Evolutionary conservation across 345 rosid species (phyloP).

Genomic region (Hirschfeldia incana): DNA sequence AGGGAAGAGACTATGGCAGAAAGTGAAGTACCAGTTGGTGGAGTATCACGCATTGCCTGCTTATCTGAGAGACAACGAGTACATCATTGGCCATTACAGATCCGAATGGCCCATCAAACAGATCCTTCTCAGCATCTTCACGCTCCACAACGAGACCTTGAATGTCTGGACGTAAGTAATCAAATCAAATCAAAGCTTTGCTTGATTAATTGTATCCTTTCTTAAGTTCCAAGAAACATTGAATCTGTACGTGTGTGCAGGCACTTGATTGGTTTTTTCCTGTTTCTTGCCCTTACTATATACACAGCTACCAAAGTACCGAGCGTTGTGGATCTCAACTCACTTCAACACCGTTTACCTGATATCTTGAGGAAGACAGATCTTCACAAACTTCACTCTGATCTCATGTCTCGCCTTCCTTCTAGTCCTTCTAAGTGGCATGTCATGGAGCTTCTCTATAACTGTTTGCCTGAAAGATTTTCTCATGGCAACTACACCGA

Average conservation of each 20-base stretch:
- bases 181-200: background rate
- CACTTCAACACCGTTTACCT: constrained; percentile 65
- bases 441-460: constrained; percentile 72
- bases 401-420: constrained; percentile 65
- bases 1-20: constrained; percentile 83
- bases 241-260: constrained; percentile 40
- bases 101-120: constrained; percentile 96
- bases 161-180: constrained; percentile 92
- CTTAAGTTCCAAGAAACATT: constrained; percentile 1
- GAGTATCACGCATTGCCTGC: constrained; percentile 86
- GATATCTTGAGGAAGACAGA: constrained; percentile 67
- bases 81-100: constrained; percentile 79
- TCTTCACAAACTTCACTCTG: constrained; percentile 66
- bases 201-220: background rate
- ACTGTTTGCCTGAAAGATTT: constrained; percentile 86
- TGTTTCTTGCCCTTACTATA: constrained; percentile 84
- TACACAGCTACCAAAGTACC: constrained; percentile 86
- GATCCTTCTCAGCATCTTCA: constrained; percentile 73
- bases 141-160: constrained; percentile 87
- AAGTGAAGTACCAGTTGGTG: constrained; percentile 87
- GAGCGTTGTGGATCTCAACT: constrained; percentile 73
- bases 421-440: constrained; percentile 84
- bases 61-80: constrained; percentile 86
- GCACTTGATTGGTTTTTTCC: constrained; percentile 97
- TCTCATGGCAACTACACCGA: constrained; percentile 70